Percentiles rank a stretch among this genome's conserved stretches.
Evolutionary conservation across 169 alveolate species (phyloP).

Genomic region (Perkinsus marinus): DNA sequence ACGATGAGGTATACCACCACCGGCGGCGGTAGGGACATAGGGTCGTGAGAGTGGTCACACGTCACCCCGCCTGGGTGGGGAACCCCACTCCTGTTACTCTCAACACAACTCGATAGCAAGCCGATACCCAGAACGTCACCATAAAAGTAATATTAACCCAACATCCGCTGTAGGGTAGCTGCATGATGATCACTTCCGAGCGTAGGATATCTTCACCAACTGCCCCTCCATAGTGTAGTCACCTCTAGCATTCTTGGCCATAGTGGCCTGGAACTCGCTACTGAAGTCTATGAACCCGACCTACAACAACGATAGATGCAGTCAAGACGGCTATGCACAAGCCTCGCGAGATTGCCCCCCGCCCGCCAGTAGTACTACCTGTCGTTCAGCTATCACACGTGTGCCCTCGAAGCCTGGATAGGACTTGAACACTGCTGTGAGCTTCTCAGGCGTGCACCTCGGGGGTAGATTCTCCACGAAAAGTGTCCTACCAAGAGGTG

Average conservation of each 20-base stretch:
- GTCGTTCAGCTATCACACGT: neutral
- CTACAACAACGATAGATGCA: no score
- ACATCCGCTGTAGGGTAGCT: neutral
- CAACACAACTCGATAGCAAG: neutral
- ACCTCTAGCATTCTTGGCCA: neutral
- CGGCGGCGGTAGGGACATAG: no score
- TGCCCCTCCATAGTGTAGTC: neutral
- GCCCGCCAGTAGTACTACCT: no score
- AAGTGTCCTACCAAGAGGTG: neutral
- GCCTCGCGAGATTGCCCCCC: no score
- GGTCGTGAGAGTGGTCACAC: no score
- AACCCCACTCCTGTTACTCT: no score
- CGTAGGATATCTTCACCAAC: neutral
- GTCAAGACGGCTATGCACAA: no score
- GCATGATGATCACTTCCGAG: neutral
- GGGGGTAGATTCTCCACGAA: neutral
- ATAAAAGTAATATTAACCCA: neutral
- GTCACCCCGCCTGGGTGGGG: no score
- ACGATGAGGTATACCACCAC: no score
- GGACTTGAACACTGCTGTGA: neutral
- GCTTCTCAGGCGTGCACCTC: neutral
- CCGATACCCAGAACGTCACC: no score
- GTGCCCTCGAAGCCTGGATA: neutral
- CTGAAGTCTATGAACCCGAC: neutral
- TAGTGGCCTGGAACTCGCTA: neutral